Base-by-base conservation (phyloP, 352 stramenopile genomes). In the Globisporangium lucens region DNA sequence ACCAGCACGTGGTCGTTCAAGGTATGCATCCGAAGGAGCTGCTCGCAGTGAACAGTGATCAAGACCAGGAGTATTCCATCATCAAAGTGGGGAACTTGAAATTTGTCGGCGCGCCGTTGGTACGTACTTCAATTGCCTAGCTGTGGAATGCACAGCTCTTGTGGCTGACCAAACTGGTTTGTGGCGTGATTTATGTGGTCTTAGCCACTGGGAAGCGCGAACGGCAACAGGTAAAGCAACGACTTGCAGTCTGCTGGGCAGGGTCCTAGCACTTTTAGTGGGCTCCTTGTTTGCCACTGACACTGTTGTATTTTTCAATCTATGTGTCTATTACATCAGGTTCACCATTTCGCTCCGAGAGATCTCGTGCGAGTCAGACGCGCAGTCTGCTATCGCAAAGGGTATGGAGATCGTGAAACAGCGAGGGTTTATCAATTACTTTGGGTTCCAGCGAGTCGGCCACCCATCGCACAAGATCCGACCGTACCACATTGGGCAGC, bases 381-480 rank as follows among this genome's bases (percentile, higher is more conserved):
- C 80, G 13, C 67, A 68, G 12, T 73, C 24, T 10, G 66, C 53
- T 10, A 57, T 82, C 33, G 66, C 69, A 9, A 33, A 41, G 2
- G 70, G 72, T 27, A 59, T 92, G 4, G 64, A 73, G 8, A 68
- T 65, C 3, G 66, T 90, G 9, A 58, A 73, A 36, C n/a, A 36
- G 20, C 65, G 66, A 5, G 85, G 85, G 2, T 93, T 92, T 51
- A 63, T 80, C n/a, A 93, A 95, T 63, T 95, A 90, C 74, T 95
- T 93, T 73, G 85, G 87, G 10, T 90, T 91, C 65, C 85, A 95
- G 67, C 87, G 85, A 4, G 83, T 95, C 51, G 85, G 87, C 0
- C 60, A 80, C 0, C 82, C 83, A 0, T 69, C 72, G 0, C 82
- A 72, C 12, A n/a, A 55, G 0, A 69, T 93, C 10, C 78, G 85